A percentile compares a stretch with the other conserved stretches of the same genome.
These are phyloP conservation scores for Lentinus tigrinus DNA, from an alignment of 768 basidiomycete species.

Conservation along the genomic window DNA sequence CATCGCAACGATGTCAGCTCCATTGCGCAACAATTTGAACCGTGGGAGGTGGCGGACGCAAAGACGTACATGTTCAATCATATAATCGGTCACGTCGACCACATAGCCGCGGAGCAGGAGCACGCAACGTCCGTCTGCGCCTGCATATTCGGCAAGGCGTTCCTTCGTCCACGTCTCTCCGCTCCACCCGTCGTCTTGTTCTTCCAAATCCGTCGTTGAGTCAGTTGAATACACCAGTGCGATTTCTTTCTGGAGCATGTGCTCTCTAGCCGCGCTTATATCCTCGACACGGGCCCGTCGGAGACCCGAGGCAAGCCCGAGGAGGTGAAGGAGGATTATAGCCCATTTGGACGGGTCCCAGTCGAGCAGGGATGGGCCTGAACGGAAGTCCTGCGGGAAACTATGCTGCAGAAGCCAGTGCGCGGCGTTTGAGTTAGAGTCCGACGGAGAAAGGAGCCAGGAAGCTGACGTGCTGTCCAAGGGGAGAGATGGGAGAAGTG, in stretches of 20 bases:
- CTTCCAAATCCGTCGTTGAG: constrained; percentile 8
- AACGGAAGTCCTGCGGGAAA: constrained; percentile 77
- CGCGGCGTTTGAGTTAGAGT: neutral
- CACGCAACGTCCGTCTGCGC: constrained; percentile 38
- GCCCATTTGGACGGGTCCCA: constrained; percentile 88
- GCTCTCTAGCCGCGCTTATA: constrained; percentile 42
- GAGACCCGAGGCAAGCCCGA: constrained; percentile 49
- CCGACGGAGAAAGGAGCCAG: neutral
- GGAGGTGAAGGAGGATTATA: constrained; percentile 49
- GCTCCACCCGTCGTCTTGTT: constrained; percentile 28
- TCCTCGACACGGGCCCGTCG: constrained; percentile 51
- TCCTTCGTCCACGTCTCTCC: constrained; percentile 42
- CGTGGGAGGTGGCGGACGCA: neutral
- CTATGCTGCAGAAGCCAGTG: constrained; percentile 48
- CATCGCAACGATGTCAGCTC: neutral
- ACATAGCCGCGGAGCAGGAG: constrained; percentile 59
- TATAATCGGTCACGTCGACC: constrained; percentile 60
- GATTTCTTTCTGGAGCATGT: constrained; percentile 46
- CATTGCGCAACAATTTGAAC: neutral
- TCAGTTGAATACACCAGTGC: constrained; percentile 8
- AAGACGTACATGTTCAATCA: constrained; percentile 63
- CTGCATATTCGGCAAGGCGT: constrained; percentile 38
- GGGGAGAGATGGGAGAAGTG: neutral
- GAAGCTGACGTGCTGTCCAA: constrained; percentile 42
- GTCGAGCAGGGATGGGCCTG: constrained; percentile 55